phyloP scores from a whole-genome alignment of 148 eudicot genomes.

The Agrostemma githago region DNA sequence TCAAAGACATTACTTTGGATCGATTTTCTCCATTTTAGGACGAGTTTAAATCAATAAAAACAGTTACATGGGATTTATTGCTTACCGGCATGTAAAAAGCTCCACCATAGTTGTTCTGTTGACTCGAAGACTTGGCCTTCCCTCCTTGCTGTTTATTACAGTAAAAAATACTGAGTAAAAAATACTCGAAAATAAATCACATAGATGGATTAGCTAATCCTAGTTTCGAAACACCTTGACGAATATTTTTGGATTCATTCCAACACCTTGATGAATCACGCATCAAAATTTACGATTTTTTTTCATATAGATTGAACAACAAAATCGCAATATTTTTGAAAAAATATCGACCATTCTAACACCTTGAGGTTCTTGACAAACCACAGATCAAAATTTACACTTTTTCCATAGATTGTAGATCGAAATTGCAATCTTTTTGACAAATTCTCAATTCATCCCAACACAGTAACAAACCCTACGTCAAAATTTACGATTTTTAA shows the following conservation, averaged over 20 bases:
- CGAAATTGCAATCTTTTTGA: no score
- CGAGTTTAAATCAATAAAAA: not conserved
- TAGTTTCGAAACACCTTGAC: no score
- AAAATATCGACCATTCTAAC: not conserved
- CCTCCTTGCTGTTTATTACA: constrained; percentile 36
- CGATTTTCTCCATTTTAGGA: no score
- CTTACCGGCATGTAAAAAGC: constrained; percentile 55
- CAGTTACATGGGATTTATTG: not conserved
- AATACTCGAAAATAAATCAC: not conserved
- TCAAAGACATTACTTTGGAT: not conserved
- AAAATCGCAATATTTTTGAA: not conserved
- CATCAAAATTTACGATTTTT: not conserved
- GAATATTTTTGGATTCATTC: no score
- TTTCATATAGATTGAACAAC: not conserved
- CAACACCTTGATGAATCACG: not conserved
- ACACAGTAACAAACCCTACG: no score
- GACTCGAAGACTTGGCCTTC: constrained; percentile 43
- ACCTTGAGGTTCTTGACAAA: not conserved
- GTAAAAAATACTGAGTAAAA: no score
- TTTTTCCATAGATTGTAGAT: no score
- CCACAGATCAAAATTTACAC: not conserved
- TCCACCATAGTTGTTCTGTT: constrained; percentile 45
- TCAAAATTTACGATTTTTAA: no score
- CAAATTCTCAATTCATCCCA: no score
- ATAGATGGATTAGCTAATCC: no score